phyloP scores from a whole-genome alignment of 2,329 filamentous ascomycete genomes.

The Exophiala aquamarina region DNA sequence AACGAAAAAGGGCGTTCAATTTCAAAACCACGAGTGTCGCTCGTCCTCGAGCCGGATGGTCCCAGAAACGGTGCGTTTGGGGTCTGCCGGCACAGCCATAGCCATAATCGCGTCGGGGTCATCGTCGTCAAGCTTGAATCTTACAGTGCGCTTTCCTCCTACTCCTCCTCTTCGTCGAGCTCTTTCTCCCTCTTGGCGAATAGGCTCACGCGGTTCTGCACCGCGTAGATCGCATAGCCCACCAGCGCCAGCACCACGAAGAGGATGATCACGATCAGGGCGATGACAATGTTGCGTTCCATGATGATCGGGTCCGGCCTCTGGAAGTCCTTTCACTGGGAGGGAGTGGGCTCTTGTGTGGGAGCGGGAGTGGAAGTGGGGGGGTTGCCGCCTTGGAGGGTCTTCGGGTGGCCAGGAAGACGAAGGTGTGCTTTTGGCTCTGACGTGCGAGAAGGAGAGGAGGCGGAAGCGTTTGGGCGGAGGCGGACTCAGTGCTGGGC shows the following conservation, averaged over 20 bases:
- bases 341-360: constrained; percentile 8
- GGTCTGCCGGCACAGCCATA: neutral
- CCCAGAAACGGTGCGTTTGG: constrained; percentile 16
- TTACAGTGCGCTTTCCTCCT: constrained; percentile 11
- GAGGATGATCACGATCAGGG: constrained; percentile 50
- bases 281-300: constrained; percentile 48
- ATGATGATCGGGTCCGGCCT: constrained; percentile 33
- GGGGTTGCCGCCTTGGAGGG: neutral
- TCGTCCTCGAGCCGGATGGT: constrained; percentile 19
- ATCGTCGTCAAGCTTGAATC: constrained; percentile 20
- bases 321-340: neutral
- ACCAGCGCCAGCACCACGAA: constrained; percentile 47
- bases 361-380: neutral
- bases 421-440: constrained; percentile 11
- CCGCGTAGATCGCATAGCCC: constrained; percentile 37
- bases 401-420: neutral
- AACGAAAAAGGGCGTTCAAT: constrained; percentile 3
- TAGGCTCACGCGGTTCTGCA: constrained; percentile 35
- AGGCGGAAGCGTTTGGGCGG: constrained; percentile 25
- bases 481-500: constrained; percentile 27
- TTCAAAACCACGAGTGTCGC: constrained; percentile 24
- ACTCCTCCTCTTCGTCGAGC: constrained; percentile 32
- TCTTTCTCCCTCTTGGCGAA: constrained; percentile 30
- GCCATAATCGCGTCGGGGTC: neutral
- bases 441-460: constrained; percentile 9